phyloP scores from a whole-genome alignment of 139 green algal genomes.

The Chlorella ohadii region DNA sequence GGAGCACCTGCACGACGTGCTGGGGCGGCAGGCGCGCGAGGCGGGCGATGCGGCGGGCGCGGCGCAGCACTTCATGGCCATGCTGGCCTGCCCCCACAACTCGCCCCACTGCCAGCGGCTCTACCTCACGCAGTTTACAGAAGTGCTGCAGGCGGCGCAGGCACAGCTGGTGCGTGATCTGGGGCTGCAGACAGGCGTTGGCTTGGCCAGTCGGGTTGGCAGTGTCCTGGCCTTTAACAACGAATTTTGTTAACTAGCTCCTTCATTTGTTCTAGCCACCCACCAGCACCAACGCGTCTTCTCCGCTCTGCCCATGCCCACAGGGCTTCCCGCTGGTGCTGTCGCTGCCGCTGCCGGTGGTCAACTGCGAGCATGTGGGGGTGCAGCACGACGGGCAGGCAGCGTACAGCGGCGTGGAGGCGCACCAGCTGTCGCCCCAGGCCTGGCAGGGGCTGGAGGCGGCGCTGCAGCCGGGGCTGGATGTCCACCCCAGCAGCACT shows the following conservation, averaged over 20 bases:
- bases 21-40: conserved; percentile 74
- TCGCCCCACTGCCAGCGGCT: conserved; percentile 65
- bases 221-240: no score
- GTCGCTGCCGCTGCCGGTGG: conserved; percentile 70
- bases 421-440: conserved; percentile 33
- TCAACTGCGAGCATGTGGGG: conserved; percentile 63
- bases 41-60: conserved; percentile 58
- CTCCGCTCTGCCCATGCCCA: no score
- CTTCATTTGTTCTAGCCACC: no score
- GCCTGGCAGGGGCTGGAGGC: conserved; percentile 65
- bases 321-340: conserved; percentile 51
- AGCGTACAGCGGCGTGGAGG: conserved; percentile 60
- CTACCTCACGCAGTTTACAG: conserved; percentile 81
- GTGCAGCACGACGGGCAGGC: conserved; percentile 73
- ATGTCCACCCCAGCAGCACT: neutral
- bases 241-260: no score
- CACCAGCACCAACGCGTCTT: no score
- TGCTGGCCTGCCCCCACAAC: conserved; percentile 67
- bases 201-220: no score
- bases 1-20: conserved; percentile 90
- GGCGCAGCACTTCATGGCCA: conserved; percentile 67
- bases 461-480: conserved; percentile 25
- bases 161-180: conserved; percentile 21
- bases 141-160: conserved; percentile 38
- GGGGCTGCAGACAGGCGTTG: no score